Percentiles rank a stretch among this genome's conserved stretches.
Conservation (phyloP, 2,329 filamentous ascomycete species). For the Cylindrodendrum hubeiense region DNA sequence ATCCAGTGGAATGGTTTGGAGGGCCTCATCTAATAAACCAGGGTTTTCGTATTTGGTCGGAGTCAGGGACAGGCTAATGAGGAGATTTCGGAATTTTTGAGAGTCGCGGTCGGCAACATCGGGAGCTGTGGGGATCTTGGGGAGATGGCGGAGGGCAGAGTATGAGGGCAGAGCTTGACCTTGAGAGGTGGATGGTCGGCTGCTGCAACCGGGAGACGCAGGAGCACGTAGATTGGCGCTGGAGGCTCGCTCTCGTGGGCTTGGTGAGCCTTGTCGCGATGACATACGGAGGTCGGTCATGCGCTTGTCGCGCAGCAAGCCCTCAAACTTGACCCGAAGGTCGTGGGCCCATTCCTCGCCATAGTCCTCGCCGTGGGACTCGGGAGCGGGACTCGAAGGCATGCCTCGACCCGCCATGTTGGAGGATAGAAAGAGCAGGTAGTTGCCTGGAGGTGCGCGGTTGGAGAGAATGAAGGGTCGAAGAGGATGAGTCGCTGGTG, state of each 20-base stretch:
- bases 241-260: constrained; percentile 63
- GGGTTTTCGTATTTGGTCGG: constrained; percentile 97
- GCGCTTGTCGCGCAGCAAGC: constrained; percentile 86
- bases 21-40: constrained; percentile 90
- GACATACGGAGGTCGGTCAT: constrained; percentile 78
- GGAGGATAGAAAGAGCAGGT: constrained; percentile 17
- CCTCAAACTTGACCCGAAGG: constrained; percentile 86
- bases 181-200: constrained; percentile 61
- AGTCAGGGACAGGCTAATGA: constrained; percentile 87
- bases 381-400: constrained; percentile 47
- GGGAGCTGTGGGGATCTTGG: constrained; percentile 78
- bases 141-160: constrained; percentile 62
- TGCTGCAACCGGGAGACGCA: constrained; percentile 51
- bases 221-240: constrained; percentile 60
- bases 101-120: constrained; percentile 72
- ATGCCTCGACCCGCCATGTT: constrained; percentile 55
- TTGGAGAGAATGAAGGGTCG: constrained; percentile 14
- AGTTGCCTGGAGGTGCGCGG: constrained; percentile 1
- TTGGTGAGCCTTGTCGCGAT: constrained; percentile 71
- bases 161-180: constrained; percentile 60
- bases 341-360: constrained; percentile 84
- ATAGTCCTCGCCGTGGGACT: constrained; percentile 55
- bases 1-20: constrained; percentile 88
- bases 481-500: constrained; percentile 6
- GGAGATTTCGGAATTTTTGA: constrained; percentile 82